Percentiles rank a stretch among this genome's conserved stretches.
phyloP scores from a whole-genome alignment of 257 asterid species.

The Marsdenia floribunda region DNA sequence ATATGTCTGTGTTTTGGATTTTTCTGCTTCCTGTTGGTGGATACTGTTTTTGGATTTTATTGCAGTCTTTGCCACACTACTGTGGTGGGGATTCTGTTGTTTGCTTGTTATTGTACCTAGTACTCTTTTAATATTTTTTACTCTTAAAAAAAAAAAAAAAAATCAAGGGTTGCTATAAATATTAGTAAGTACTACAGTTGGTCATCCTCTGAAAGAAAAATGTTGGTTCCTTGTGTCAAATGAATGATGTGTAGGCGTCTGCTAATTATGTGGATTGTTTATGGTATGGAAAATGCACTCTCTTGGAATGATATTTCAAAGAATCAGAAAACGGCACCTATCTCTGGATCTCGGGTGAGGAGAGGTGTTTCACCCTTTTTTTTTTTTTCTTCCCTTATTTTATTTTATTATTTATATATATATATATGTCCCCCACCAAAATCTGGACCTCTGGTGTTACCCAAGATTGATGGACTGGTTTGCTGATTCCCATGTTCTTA shows the following conservation, averaged over 20 bases:
- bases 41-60: slow-evolving; percentile 11
- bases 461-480: too few relatives aligned
- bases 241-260: not conserved
- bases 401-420: too few relatives aligned
- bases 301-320: not conserved
- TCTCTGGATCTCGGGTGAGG: too few relatives aligned
- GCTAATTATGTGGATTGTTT: not conserved
- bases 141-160: not conserved
- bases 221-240: not conserved
- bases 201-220: not conserved
- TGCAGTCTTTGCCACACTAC: slow-evolving; percentile 18
- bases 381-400: too few relatives aligned
- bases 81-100: slow-evolving; percentile 8
- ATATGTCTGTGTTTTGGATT: slow-evolving; percentile 1
- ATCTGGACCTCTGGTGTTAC: too few relatives aligned
- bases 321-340: too few relatives aligned
- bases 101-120: slow-evolving; percentile 12
- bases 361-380: too few relatives aligned
- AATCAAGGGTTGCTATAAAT: not conserved
- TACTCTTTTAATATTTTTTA: not conserved
- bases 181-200: not conserved
- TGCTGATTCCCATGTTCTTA: too few relatives aligned
- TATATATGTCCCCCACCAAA: too few relatives aligned
- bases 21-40: slow-evolving; percentile 2
- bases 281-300: not conserved